Conservation (phyloP, 78 protist species). For the Bodo saltans region DNA sequence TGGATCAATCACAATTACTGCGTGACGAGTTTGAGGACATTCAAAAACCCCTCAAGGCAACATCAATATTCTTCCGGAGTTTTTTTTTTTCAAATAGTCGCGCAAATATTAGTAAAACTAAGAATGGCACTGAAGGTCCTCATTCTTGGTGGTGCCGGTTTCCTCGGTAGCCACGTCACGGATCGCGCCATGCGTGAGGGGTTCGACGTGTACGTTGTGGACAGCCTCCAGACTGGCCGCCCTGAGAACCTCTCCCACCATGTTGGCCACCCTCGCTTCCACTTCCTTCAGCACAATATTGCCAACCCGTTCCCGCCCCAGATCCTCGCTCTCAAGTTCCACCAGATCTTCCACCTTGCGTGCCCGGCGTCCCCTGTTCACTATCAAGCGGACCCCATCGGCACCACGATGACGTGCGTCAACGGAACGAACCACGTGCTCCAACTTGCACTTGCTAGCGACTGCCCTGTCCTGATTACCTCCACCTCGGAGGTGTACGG, state of each 20-base stretch:
- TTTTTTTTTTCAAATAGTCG: no score
- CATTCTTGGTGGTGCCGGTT: slow-evolving; percentile 87
- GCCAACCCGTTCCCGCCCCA: not conserved
- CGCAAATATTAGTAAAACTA: no score
- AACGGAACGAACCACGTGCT: slow-evolving; percentile 74
- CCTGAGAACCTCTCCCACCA: slow-evolving; percentile 20
- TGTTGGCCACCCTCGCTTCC: not conserved
- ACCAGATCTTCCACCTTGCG: slow-evolving; percentile 71
- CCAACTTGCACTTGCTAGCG: slow-evolving; percentile 50
- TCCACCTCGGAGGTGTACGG: slow-evolving; percentile 80
- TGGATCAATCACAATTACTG: no score
- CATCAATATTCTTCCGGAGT: no score
- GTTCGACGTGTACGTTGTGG: slow-evolving; percentile 51
- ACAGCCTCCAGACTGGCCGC: slow-evolving; percentile 48
- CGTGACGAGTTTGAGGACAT: no score
- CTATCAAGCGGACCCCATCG: slow-evolving; percentile 61
- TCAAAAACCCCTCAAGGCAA: no score
- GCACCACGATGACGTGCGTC: slow-evolving; percentile 63
- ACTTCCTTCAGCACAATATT: slow-evolving; percentile 16
- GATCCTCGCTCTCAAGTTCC: slow-evolving; percentile 42
- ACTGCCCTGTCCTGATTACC: slow-evolving; percentile 59
- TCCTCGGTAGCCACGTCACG: slow-evolving; percentile 70
- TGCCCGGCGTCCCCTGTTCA: slow-evolving; percentile 77
- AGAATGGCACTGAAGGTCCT: slow-evolving; percentile 39
- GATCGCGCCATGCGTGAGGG: slow-evolving; percentile 61